Conservation (phyloP, 805 yeast genomes). For the Scheffersomyces coipomensis region DNA sequence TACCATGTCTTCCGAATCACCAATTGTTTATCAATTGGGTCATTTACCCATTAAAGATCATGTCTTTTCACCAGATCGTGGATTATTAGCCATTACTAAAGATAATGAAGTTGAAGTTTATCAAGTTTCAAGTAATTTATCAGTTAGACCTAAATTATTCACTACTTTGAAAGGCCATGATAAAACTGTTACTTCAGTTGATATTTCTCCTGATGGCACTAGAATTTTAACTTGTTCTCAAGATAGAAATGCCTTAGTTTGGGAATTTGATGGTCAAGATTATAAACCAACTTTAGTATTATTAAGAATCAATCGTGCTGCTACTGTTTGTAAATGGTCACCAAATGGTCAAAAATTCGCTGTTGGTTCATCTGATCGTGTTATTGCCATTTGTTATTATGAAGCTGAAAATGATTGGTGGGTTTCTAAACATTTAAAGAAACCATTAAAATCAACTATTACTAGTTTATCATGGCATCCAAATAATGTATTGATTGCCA, state of each 20-base stretch:
- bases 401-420: constrained; percentile 99
- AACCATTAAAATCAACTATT: constrained; percentile 87
- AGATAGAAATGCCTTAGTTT: constrained; percentile 95
- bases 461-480: constrained; percentile 90
- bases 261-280: constrained; percentile 70
- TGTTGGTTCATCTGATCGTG: constrained; percentile 93
- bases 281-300: constrained; percentile 88
- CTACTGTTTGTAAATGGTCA: constrained; percentile 92
- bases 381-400: constrained; percentile 92
- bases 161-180: constrained; percentile 81
- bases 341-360: constrained; percentile 95
- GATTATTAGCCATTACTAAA: constrained; percentile 75
- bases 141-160: constrained; percentile 54
- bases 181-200: constrained; percentile 92
- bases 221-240: constrained; percentile 95
- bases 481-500: constrained; percentile 80
- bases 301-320: constrained; percentile 91
- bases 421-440: constrained; percentile 96
- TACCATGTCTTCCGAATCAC: constrained; percentile 19
- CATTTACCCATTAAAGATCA: constrained; percentile 89
- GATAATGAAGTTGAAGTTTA: constrained; percentile 75
- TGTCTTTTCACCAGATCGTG: constrained; percentile 70
- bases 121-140: constrained; percentile 46
- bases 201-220: constrained; percentile 76
- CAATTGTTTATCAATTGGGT: constrained; percentile 62